Base-by-base conservation (phyloP, 768 basidiomycete species). In the Pleurotus tuber-regium region DNA sequence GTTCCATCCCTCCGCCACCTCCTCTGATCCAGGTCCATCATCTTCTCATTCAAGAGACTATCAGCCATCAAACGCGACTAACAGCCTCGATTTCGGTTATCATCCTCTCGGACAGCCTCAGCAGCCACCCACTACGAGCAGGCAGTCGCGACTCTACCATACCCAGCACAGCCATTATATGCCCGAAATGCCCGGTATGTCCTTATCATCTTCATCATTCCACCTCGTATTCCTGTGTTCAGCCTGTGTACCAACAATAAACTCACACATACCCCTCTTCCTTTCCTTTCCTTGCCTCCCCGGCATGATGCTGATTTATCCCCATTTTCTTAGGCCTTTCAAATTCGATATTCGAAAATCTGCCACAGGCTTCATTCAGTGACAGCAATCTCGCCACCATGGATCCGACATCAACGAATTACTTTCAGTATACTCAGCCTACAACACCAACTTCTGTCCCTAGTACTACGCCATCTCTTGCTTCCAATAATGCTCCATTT, bases 161-260 rank as follows among this genome's bases (percentile, higher is more conserved):
- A 35, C 36, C 12, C 24, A 49, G 21, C 47, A 40, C n/a, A 24
- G n/a, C 47, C 50, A 59, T 73, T 11, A 28, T 59, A 67, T 75
- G 31, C 66, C 74, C 60, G 69, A 65, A n/a, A 65, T 78, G 62
- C 67, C 72, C 59, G 73, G 79, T 80, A 60, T 60, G 77, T 63
- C 24, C 24, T 47, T 51, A 47, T 38, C 30, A 52, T 42, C 53
- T 41, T 33, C 50, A 54, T 38, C 53, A 28, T 38, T 21, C 31
- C 35, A 18, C n/a, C 28, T 44, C 18, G 42, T 7, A 7, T 31
- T 14, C 14, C 14, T 14, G 7, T n/a, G n/a, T n/a, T n/a, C n/a
- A n/a, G n/a, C n/a, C n/a, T n/a, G n/a, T n/a, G n/a, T n/a, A n/a
- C n/a, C n/a, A n/a, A n/a, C n/a, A n/a, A n/a, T n/a, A n/a, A n/a